A percentile compares a stretch with the other conserved stretches of the same genome.
Evolutionary conservation across 2,329 filamentous ascomycete genomes (phyloP).

Genomic region (Neophaeococcomyces mojaviensis): DNA sequence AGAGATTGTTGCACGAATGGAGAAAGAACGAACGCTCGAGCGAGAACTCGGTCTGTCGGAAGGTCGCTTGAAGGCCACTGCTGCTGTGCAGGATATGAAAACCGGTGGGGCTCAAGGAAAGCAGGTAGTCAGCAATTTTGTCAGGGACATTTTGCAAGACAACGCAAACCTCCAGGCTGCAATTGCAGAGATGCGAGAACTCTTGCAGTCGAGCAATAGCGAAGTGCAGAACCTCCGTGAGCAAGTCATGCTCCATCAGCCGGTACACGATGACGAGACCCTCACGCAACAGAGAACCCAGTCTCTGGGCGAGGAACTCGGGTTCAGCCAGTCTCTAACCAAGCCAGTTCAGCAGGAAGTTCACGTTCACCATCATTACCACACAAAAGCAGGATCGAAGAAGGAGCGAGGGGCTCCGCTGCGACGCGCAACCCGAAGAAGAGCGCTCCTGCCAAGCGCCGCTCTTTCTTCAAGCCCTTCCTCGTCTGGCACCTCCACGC

Average conservation of each 20-base stretch:
- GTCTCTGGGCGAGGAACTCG: constrained; percentile 66
- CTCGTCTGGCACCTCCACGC: constrained; percentile 28
- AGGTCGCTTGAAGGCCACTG: constrained; percentile 71
- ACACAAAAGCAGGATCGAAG: constrained; percentile 45
- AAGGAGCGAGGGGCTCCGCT: constrained; percentile 53
- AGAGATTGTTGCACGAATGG: constrained; percentile 75
- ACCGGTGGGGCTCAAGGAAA: constrained; percentile 47
- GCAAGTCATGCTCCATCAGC: constrained; percentile 72
- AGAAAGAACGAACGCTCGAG: constrained; percentile 74
- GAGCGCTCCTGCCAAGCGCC: constrained; percentile 13
- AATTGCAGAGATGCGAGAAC: constrained; percentile 81
- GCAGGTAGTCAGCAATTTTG: constrained; percentile 86
- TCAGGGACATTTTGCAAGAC: constrained; percentile 89
- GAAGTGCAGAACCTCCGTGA: constrained; percentile 83
- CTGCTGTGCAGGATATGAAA: constrained; percentile 40
- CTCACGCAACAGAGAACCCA: constrained; percentile 31
- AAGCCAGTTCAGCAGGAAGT: constrained; percentile 60
- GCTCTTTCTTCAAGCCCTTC: constrained; percentile 16
- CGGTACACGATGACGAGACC: constrained; percentile 36
- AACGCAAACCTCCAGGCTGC: constrained; percentile 90
- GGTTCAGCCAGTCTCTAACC: constrained; percentile 34
- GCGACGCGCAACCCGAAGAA: constrained; percentile 28
- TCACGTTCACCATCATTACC: constrained; percentile 93
- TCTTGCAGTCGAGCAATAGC: constrained; percentile 85
- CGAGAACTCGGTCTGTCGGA: constrained; percentile 73